A percentile compares a stretch with the other conserved stretches of the same genome.
Evolutionary conservation across 345 rosid species (phyloP).

Genomic region (Brassica carinata): DNA sequence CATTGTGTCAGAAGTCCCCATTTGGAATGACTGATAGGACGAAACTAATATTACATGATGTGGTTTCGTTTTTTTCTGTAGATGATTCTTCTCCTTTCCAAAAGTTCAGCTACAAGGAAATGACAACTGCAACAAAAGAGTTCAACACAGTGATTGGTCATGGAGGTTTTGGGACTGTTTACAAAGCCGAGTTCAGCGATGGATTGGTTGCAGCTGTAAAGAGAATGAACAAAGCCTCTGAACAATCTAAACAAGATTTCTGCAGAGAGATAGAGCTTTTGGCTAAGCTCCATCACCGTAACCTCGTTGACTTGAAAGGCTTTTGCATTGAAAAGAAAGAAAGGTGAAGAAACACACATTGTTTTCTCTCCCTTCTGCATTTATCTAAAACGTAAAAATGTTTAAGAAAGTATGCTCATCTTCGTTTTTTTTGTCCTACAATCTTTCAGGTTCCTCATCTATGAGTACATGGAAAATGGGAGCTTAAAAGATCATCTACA

Average conservation of each 20-base stretch:
- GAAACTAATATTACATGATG: too few relatives aligned
- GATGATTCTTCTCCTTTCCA: slow-evolving; percentile 69
- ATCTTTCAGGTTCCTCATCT: slow-evolving; percentile 75
- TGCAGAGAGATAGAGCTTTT: slow-evolving; percentile 92
- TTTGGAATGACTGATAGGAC: too few relatives aligned
- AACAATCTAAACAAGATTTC: slow-evolving; percentile 77
- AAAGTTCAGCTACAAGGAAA: slow-evolving; percentile 79
- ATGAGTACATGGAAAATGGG: slow-evolving; percentile 86
- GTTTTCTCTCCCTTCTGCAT: neutral
- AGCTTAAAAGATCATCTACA: slow-evolving; percentile 87
- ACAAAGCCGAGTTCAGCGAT: slow-evolving; percentile 71
- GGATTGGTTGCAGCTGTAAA: slow-evolving; percentile 72
- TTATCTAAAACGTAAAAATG: neutral
- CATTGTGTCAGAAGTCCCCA: too few relatives aligned
- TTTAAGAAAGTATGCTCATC: neutral
- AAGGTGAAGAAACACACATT: slow-evolving; percentile 53
- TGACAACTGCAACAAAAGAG: slow-evolving; percentile 70
- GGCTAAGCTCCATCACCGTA: slow-evolving; percentile 92
- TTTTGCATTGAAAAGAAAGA: slow-evolving; percentile 72
- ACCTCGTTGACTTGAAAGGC: slow-evolving; percentile 86
- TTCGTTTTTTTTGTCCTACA: slow-evolving; percentile 11
- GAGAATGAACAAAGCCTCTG: slow-evolving; percentile 67
- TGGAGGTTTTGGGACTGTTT: slow-evolving; percentile 93
- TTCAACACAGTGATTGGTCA: slow-evolving; percentile 67
- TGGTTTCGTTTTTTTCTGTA: slow-evolving; percentile 30